A percentile compares a stretch with the other conserved stretches of the same genome.
These are phyloP conservation scores for Paxillus ammoniavirescens DNA, from an alignment of 768 basidiomycete genomes.

Conservation along the genomic window DNA sequence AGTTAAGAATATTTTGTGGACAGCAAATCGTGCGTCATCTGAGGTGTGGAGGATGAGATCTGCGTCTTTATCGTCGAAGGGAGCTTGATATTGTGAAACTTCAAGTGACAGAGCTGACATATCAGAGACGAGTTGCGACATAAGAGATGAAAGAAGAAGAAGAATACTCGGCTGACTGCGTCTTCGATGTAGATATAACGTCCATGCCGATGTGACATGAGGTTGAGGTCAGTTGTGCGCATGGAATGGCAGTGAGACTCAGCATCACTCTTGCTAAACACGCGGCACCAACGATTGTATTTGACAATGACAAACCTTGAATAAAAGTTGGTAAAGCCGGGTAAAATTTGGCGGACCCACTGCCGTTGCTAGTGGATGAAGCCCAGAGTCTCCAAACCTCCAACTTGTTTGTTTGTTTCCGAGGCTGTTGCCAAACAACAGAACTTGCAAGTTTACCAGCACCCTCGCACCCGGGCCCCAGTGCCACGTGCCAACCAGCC, in stretches of 20 bases:
- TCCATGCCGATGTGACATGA: conserved; percentile 17
- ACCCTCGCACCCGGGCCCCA: neutral
- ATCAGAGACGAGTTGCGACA: conserved; percentile 26
- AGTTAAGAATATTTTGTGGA: conserved; percentile 42
- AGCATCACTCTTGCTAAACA: conserved; percentile 22
- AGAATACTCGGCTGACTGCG: conserved; percentile 13
- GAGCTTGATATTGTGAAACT: conserved; percentile 26
- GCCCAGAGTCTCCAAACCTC: no score
- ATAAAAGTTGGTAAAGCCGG: neutral
- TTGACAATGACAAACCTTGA: neutral
- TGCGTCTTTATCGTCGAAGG: conserved; percentile 39
- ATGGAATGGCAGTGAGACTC: conserved; percentile 20
- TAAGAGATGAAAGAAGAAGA: conserved; percentile 15
- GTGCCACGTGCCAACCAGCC: conserved; percentile 18
- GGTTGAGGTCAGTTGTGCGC: conserved; percentile 29
- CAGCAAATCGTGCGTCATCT: conserved; percentile 42
- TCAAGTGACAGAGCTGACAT: conserved; percentile 31
- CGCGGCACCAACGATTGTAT: conserved; percentile 17
- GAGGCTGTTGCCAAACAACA: conserved; percentile 3
- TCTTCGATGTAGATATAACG: conserved; percentile 28
- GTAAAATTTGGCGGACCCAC: no score
- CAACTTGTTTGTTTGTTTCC: conserved; percentile 15
- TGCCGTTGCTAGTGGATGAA: no score
- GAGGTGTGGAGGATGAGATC: conserved; percentile 43
- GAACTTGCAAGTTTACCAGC: neutral